A percentile compares a stretch with the other conserved stretches of the same genome.
Evolutionary conservation across 2,329 filamentous ascomycete genomes (phyloP).

Genomic region (Microthyrium microscopicum): DNA sequence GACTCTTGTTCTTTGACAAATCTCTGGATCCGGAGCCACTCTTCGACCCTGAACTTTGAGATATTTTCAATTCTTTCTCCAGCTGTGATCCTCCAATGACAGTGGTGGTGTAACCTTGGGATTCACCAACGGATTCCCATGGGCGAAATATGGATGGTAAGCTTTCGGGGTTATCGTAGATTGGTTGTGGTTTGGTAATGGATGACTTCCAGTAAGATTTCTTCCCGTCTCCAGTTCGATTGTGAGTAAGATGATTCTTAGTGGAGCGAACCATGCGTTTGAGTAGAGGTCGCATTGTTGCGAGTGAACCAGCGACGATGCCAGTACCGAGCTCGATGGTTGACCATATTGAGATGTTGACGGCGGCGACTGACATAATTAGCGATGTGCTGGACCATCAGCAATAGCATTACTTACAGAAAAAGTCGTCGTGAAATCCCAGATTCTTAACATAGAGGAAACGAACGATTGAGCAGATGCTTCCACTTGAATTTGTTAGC

Average conservation of each 20-base stretch:
- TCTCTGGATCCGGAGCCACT: not conserved
- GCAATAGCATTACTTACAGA: conserved; percentile 4
- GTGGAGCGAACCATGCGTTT: not conserved
- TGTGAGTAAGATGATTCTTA: not conserved
- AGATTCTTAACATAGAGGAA: conserved; percentile 7
- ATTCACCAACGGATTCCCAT: too few relatives aligned
- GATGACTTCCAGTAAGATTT: not conserved
- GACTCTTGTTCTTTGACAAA: conserved; percentile 1
- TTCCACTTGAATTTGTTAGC: conserved; percentile 4
- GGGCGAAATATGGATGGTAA: not conserved
- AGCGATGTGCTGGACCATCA: not conserved
- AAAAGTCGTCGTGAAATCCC: conserved; percentile 5
- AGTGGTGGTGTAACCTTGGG: conserved; percentile 6
- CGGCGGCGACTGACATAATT: not conserved
- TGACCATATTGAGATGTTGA: not conserved
- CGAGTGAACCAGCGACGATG: conserved; percentile 8
- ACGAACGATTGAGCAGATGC: conserved; percentile 8
- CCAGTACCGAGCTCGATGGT: conserved; percentile 7
- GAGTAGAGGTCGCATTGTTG: conserved; percentile 9
- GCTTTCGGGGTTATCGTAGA: not conserved
- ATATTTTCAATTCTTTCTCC: not conserved
- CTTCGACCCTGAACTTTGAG: conserved; percentile 1
- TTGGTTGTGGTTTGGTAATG: not conserved
- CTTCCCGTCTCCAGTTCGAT: not conserved
- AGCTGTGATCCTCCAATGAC: conserved; percentile 1